Evolutionary conservation across 2,329 filamentous ascomycete species (phyloP).

Genomic region (Torrubiella hemipterigena): DNA sequence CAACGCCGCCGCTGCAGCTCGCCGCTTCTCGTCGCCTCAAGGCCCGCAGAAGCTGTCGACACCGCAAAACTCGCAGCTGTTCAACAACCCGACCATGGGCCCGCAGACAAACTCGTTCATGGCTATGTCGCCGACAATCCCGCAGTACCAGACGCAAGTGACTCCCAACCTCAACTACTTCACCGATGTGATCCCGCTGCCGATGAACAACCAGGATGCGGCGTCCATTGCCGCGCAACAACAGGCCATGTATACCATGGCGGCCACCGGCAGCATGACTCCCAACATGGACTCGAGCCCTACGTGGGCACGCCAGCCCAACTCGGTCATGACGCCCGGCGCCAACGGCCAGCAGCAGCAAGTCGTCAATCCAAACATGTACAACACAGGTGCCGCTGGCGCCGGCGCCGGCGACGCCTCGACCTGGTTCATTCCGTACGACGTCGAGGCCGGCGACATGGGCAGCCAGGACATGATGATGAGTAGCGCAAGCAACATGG

Average conservation of each 20-base stretch:
- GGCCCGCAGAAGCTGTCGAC: too few species aligned
- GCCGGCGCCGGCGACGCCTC: conserved; percentile 38
- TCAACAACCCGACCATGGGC: conserved; percentile 28
- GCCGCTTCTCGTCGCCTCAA: conserved; percentile 27
- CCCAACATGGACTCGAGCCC: conserved; percentile 19
- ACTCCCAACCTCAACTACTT: conserved; percentile 27
- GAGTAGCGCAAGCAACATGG: conserved; percentile 26
- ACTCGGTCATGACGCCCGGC: conserved; percentile 30
- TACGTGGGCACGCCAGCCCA: too few species aligned
- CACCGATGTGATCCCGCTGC: conserved; percentile 40
- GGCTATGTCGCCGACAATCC: conserved; percentile 39
- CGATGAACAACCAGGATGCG: conserved; percentile 34
- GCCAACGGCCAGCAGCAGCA: not conserved
- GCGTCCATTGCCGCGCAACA: too few species aligned
- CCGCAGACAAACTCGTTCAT: conserved; percentile 30
- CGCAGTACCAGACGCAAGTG: conserved; percentile 24
- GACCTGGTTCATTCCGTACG: conserved; percentile 90
- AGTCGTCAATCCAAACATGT: conserved; percentile 6
- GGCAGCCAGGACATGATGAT: conserved; percentile 31
- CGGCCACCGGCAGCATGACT: conserved; percentile 24
- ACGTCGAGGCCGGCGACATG: conserved; percentile 65
- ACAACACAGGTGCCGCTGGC: too few species aligned
- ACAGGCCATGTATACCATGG: conserved; percentile 58
- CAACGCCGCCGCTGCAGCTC: conserved; percentile 24
- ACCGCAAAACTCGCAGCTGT: too few species aligned